Conservation (phyloP, 192 early-diverging fungal genomes). For the Powellomyces hirtus region DNA sequence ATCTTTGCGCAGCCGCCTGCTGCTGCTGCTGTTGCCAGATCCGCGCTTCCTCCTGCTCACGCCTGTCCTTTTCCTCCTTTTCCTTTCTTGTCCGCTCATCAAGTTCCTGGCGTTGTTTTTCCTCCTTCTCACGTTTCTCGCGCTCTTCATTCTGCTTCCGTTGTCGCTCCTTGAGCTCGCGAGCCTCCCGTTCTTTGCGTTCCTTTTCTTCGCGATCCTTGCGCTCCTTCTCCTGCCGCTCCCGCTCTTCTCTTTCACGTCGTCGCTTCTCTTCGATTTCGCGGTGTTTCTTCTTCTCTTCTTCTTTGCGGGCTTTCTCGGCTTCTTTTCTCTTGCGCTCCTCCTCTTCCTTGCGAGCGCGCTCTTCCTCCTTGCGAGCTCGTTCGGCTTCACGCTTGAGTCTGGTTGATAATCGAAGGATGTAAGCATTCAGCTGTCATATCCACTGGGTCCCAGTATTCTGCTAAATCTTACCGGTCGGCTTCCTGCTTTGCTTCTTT, state of each 20-base stretch:
- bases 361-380: conserved; percentile 34
- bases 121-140: conserved; percentile 29
- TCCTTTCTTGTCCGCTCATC: conserved; percentile 32
- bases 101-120: conserved; percentile 41
- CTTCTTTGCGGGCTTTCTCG: conserved; percentile 59
- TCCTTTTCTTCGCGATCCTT: conserved; percentile 50
- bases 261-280: conserved; percentile 38
- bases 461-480: conserved; percentile 22
- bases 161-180: conserved; percentile 51
- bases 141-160: conserved; percentile 46
- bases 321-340: conserved; percentile 51
- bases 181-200: conserved; percentile 44
- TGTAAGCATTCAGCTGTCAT: no score
- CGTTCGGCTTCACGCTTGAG: conserved; percentile 50
- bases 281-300: conserved; percentile 49
- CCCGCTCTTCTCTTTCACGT: conserved; percentile 45
- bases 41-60: conserved; percentile 20
- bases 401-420: conserved; percentile 21
- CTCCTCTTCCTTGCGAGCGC: conserved; percentile 41
- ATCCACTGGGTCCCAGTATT: neutral
- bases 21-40: neutral
- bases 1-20: neutral
- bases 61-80: no score
- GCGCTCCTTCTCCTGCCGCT: conserved; percentile 50
- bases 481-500: conserved; percentile 39